Percentiles rank a stretch among this genome's conserved stretches.
phyloP scores from a whole-genome alignment of 2,329 filamentous ascomycete genomes.

The Magnaporthiopsis incrustans region DNA sequence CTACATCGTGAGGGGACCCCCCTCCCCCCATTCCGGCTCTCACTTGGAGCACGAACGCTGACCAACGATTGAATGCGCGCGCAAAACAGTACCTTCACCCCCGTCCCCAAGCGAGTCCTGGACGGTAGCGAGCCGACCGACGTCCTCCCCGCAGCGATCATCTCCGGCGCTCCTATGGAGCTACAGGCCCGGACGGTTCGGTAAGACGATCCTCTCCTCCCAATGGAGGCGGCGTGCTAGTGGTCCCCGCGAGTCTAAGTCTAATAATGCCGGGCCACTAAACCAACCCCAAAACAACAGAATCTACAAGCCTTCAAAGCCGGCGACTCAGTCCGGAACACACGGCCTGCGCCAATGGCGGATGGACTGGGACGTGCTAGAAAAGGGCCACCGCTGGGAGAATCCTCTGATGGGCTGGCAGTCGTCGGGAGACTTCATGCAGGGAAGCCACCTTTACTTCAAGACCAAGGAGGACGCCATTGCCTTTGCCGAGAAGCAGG shows the following conservation, averaged over 20 bases:
- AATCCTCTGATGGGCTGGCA: conserved; percentile 99
- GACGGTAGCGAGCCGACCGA: conserved; percentile 78
- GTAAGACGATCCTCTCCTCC: conserved; percentile 41
- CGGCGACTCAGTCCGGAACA: conserved; percentile 90
- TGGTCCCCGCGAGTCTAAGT: not conserved
- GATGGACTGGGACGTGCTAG: conserved; percentile 95
- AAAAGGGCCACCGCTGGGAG: conserved; percentile 95
- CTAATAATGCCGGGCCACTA: too few relatives aligned
- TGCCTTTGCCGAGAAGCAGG: conserved; percentile 93
- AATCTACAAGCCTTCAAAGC: conserved; percentile 85
- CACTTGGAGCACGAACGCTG: not conserved
- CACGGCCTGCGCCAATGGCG: conserved; percentile 84
- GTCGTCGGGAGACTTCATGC: conserved; percentile 89
- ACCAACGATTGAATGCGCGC: not conserved
- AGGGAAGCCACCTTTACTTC: conserved; percentile 87
- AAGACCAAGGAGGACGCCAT: conserved; percentile 92
- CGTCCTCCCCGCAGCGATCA: conserved; percentile 69
- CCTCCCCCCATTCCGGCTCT: not conserved
- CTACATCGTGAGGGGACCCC: conserved; percentile 66
- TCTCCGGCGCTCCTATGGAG: conserved; percentile 89
- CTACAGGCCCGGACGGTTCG: conserved; percentile 89
- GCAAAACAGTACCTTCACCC: conserved; percentile 68
- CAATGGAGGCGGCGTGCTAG: not conserved
- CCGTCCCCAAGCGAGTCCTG: conserved; percentile 81
- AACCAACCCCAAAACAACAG: conserved; percentile 38